Base-by-base conservation (phyloP, 2,329 filamentous ascomycete genomes). In the Neonectria ditissima region DNA sequence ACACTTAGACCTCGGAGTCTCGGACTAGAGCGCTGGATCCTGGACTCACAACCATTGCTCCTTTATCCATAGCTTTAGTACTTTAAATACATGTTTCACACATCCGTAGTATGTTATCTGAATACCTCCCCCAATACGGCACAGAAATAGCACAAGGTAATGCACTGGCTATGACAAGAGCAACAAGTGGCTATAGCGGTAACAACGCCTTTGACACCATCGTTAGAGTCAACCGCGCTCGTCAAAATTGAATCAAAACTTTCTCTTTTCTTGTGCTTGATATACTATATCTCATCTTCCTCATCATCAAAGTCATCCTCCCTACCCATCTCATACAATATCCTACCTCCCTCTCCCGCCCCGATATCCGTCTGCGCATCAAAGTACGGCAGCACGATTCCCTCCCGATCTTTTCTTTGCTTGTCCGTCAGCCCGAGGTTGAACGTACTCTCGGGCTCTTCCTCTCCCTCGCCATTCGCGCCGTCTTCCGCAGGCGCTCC, bases 231-330 rank as follows among this genome's bases (percentile, higher is more conserved):
- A 37, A 37, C 7, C 34, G 13, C 14, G 7, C 14, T 37, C 34
- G 16, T n/a, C 14, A 8, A 1, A 32, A 28, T n/a, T 55, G 28
- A 4, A 54, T 18, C 13, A 32, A 24, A 6, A 4, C n/a, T 30
- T 32, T 41, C 7, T 20, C 26, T 11, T 44, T n/a, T 37, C 14
- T 32, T 20, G 13, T 13, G n/a, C 6, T 57, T n/a, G 39, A 16
- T 50, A 11, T 9, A 37, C 65, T 80, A 94, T 69, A 95, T 94
- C 80, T 97, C 94, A 80, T 97, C 94, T 74, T 97, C 94, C 75
- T 97, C 94, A 63, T 97, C 94, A 71, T 97, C 94, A 80, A 97
- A 98, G 77, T 98, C 94, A 79, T 99, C 96, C 81, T 98, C 96
- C 66, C 89, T 87, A 1, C 94, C 95, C 92, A 98, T 97, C 72